Evolutionary conservation across 2,329 filamentous ascomycete species (phyloP), one percentile per base, ranked within the genome.

Genomic region (Colletotrichum sp.): DNA sequence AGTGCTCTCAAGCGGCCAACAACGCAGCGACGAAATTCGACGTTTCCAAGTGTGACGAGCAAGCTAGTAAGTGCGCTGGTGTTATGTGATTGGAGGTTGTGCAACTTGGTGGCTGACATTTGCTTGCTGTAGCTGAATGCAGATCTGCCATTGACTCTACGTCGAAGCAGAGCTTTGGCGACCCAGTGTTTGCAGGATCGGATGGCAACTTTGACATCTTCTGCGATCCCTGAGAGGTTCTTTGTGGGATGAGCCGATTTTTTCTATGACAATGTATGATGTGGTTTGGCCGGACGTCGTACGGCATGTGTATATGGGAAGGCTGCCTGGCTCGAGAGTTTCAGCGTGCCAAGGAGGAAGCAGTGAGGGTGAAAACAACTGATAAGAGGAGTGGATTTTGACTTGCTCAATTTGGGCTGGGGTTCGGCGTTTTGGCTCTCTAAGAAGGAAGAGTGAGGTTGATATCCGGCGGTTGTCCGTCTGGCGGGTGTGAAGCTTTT

Each of bases 121-220:
- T 30, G 22, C 13, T 22, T 49, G 69, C 29, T 1, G 27, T 75
- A 88, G 88, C 81, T 4, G 72, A 83, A 55, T 89, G 88, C 82
- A 88, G 86, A 78, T 72, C 78, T 3, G 80, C 82, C 4, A 82
- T 81, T 25, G 69, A 79, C 4, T 80, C 81, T 25, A 79, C 84
- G 8, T 81, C 83, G 49, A 62, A 68, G 55, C 62, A 68, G 71
- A 77, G 71, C 66, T 77, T 77, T 49, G 67, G 76, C 66, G 80
- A 83, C 8, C 82, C 82, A n/a, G 78, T 79, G 16, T 79, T 88
- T 52, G 83, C 85, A 36, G 86, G 84, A 71, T 84, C 86, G 9
- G 85, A 86, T 68, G 83, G 83, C 34, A 81, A 88, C 27, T 88
- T 88, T 77, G 86, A 89, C 72, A 86, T 86, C 76, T 88, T 88